Evolutionary conservation across 139 green algal species (phyloP), one percentile per base, ranked within the genome.

Genomic region (Coccomyxa sp.): DNA sequence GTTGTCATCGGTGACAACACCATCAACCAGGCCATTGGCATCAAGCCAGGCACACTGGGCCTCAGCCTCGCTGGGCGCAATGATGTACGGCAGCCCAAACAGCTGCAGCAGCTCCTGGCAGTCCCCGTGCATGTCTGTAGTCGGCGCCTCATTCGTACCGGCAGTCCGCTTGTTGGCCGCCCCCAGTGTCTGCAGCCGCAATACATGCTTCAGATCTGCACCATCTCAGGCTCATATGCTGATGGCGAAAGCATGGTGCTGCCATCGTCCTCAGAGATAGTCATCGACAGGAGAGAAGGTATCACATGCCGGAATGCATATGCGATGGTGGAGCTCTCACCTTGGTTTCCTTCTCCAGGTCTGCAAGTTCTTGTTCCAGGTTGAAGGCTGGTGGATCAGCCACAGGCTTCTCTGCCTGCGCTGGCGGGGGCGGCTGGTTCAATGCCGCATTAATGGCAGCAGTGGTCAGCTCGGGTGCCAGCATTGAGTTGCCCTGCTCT

Each of bases 61-160:
- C 87, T 99, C 96, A 0, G 96, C 96, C 86, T 98, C 95, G 67
- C 89, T 90, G 13, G 97, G 96, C 13, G 97, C 97, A 38, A 99
- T 93, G n/a, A 99, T 95, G 88, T 94, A 99, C 10, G 97, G 97
- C 86, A 99, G 81, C 1, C 97, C 97, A 92, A 99, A 99, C 87
- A 98, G 88, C 87, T 93, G 89, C 87, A 98, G 92, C 85, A 98
- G 90, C 91, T 98, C 93, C 91, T 98, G 93, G 83, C 92, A 95
- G 89, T 97, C 94, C 15, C 76, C 81, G 82, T 93, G 95, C 94
- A 98, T 96, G 82, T 96, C 90, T 10, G 81, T 67, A 21, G 89
- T 95, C 13, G 94, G 93, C 0, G 85, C 84, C 71, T 96, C 94
- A 23, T 85, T 30, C 16, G 89, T 86, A 15, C 86, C 83, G 75